Percentiles rank a stretch among this genome's conserved stretches.
phyloP scores from a whole-genome alignment of 257 asterid species.

The Nicotiana benthamiana region DNA sequence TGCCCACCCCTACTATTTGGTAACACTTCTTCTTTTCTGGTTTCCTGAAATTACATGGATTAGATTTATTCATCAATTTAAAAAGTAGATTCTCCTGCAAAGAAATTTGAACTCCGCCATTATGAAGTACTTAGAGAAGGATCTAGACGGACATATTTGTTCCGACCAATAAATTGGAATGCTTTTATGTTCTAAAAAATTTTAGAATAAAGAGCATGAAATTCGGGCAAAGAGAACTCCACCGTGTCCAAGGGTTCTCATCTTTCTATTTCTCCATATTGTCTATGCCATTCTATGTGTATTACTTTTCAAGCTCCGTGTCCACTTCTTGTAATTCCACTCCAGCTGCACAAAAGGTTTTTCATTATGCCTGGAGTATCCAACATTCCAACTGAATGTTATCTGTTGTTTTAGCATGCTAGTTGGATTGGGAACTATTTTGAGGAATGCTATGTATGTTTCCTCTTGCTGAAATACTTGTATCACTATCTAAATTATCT shows the following conservation, averaged over 20 bases:
- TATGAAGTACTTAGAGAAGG: background rate
- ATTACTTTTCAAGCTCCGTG: background rate
- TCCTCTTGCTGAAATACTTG: background rate
- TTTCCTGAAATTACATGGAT: background rate
- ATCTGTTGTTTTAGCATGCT: background rate
- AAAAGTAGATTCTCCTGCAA: background rate
- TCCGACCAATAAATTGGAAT: background rate
- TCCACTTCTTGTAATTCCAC: background rate
- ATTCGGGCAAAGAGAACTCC: background rate
- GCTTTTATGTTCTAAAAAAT: background rate
- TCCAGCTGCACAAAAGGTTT: background rate
- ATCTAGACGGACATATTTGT: background rate
- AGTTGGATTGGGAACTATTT: background rate
- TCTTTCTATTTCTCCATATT: background rate
- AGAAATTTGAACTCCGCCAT: background rate
- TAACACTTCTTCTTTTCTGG: background rate
- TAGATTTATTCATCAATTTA: background rate
- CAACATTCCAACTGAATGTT: background rate
- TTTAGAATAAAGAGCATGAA: background rate
- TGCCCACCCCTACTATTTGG: background rate
- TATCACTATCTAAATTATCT: background rate
- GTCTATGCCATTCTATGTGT: background rate
- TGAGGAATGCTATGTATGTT: background rate
- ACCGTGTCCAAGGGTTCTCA: background rate
- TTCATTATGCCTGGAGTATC: background rate